These are phyloP conservation scores for Clavariopsis aquatica DNA, from an alignment of 495 filamentous ascomycete species.

Conservation along the genomic window DNA sequence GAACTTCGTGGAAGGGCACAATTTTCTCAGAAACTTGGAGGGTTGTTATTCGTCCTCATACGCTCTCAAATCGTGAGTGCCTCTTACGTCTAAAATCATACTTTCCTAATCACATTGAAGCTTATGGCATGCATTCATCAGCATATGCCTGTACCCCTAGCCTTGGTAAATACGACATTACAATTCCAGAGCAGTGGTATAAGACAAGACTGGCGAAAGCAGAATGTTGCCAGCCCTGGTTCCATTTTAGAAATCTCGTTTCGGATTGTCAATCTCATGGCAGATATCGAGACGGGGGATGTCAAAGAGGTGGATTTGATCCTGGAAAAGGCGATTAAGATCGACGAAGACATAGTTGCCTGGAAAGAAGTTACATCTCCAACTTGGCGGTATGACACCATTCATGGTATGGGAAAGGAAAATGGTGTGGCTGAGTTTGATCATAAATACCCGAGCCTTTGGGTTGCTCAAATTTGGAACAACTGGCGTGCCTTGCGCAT, in stretches of 20 bases:
- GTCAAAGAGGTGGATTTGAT: conserved; percentile 14
- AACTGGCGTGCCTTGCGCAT: conserved; percentile 23
- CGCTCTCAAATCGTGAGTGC: conserved; percentile 26
- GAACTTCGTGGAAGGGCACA: conserved; percentile 24
- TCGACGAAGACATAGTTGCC: conserved; percentile 8
- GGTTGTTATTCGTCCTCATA: conserved; percentile 15
- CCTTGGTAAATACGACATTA: conserved; percentile 1
- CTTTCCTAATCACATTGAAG: neutral
- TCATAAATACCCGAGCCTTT: conserved; percentile 12
- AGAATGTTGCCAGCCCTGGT: neutral
- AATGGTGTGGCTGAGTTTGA: neutral
- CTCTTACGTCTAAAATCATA: neutral
- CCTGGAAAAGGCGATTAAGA: neutral
- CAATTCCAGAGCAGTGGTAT: conserved; percentile 8
- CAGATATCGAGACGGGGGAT: conserved; percentile 14
- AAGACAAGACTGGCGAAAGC: neutral
- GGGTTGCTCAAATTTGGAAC: conserved; percentile 22
- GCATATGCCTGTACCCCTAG: conserved; percentile 1
- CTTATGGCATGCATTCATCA: conserved; percentile 24
- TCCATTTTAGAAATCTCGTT: conserved; percentile 21
- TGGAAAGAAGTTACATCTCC: conserved; percentile 11
- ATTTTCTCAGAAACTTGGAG: conserved; percentile 19
- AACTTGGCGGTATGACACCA: conserved; percentile 10
- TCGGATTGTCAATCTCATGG: conserved; percentile 13
- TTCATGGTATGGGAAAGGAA: neutral